These are phyloP conservation scores for Pythium volutum DNA, from an alignment of 352 stramenopile species.

Conservation along the genomic window DNA sequence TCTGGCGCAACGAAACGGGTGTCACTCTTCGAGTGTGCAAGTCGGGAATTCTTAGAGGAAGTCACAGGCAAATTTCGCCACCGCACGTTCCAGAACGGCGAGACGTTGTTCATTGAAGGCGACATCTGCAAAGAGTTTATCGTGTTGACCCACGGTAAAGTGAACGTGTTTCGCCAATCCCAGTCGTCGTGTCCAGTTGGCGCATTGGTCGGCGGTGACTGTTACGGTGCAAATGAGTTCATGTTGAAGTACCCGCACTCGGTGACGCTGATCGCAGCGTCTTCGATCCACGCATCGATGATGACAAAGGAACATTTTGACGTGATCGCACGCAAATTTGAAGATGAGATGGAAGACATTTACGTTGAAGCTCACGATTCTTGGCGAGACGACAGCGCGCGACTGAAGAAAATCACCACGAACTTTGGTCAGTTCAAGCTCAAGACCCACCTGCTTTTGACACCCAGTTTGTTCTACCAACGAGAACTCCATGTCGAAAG, in stretches of 20 bases:
- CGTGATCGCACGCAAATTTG: constrained; percentile 53
- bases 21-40: constrained; percentile 54
- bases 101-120: constrained; percentile 64
- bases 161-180: constrained; percentile 60
- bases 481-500: constrained; percentile 25
- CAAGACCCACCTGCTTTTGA: constrained; percentile 45
- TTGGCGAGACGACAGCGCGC: constrained; percentile 38
- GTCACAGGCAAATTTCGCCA: constrained; percentile 79
- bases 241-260: constrained; percentile 42
- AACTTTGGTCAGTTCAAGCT: constrained; percentile 59
- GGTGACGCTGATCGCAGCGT: constrained; percentile 46
- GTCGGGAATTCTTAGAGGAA: constrained; percentile 70
- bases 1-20: constrained; percentile 54
- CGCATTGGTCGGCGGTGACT: constrained; percentile 59
- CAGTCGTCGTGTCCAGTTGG: constrained; percentile 43
- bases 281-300: constrained; percentile 53
- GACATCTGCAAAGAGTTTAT: constrained; percentile 73
- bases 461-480: constrained; percentile 53
- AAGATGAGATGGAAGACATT: constrained; percentile 53
- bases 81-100: constrained; percentile 65
- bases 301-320: constrained; percentile 80
- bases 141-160: constrained; percentile 53
- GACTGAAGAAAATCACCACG: constrained; percentile 30
- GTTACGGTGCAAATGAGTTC: constrained; percentile 68
- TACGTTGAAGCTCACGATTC: constrained; percentile 37